Evolutionary conservation across 805 yeast genomes (phyloP), one percentile per base, ranked within the genome.

Genomic region (Wickerhamomyces subpelliculosus): DNA sequence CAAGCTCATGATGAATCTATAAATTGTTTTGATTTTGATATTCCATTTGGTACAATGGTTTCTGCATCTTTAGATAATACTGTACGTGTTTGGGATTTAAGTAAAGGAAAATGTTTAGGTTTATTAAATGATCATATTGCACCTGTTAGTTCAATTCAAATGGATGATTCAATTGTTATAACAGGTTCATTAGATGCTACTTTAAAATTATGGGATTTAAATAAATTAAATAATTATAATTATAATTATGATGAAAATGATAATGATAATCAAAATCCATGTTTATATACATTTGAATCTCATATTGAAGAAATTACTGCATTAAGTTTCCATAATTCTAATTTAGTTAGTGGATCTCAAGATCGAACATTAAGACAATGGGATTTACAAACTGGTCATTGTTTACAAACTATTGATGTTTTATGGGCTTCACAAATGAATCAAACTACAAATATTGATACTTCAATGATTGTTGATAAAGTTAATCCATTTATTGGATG

Each of bases 1-100:
- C 53, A 64, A 13, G 78, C 78, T 1, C 85, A 80, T 49, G 65
- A 65, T 4, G 75, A 69, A 32, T 45, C 73, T 3, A 64, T 84
- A 18, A 69, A 75, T 1, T 67, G 77, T 25, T 54, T 83, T 41
- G 88, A 79, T 45, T 82, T 83, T 54, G 87, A 82, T 52, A 64
- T 72, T 19, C 90, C 90, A 12, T 83, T 79, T 58, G 89, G 88
- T 2, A 77, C 78, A 1, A 49, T 86, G 57, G 89, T 87, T 2
- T 73, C 89, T 13, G 86, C 95, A 0, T 75, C 87, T 11, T 61
- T 77, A 48, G 95, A 87, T 55, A 84, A 80, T 54, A 75, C 83
- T 0, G 81, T 87, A 4, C 71, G 81, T 45, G 83, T 88, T 5
- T 88, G 96, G 96, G 95, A 88, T 62, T 58, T 83, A 48, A 72